Percentiles rank a stretch among this genome's conserved stretches.
Conservation (phyloP, 2,329 filamentous ascomycete species). For the Cladophialophora carrionii region DNA sequence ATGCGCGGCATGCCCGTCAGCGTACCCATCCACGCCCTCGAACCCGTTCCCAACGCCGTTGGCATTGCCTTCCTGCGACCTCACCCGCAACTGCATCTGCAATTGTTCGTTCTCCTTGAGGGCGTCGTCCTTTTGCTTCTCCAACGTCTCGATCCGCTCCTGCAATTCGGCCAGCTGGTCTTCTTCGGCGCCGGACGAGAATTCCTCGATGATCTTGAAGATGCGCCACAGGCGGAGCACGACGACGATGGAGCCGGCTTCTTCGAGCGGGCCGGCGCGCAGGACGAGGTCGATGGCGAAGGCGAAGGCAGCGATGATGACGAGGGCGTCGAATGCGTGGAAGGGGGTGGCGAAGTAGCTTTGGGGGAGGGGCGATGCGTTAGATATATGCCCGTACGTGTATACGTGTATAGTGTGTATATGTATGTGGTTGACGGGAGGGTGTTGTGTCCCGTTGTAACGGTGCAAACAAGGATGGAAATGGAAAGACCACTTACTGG, state of each 20-base stretch:
- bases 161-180: constrained; percentile 65
- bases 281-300: constrained; percentile 66
- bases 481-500: constrained; percentile 49
- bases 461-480: background rate
- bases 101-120: constrained; percentile 31
- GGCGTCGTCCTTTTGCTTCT: constrained; percentile 37
- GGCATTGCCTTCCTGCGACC: background rate
- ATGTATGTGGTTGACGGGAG: background rate
- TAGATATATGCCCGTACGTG: background rate
- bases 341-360: constrained; percentile 64
- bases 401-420: too few relatives aligned
- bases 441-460: background rate
- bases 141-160: constrained; percentile 52
- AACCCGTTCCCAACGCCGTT: too few relatives aligned
- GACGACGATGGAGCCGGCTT: constrained; percentile 66
- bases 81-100: constrained; percentile 15
- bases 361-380: background rate
- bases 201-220: constrained; percentile 71
- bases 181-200: constrained; percentile 65
- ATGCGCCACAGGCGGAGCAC: constrained; percentile 69
- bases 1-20: background rate
- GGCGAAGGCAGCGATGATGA: constrained; percentile 66
- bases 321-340: constrained; percentile 65
- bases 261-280: constrained; percentile 62
- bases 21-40: background rate